Base-by-base conservation (phyloP, 2,329 filamentous ascomycete genomes). In the Trichoderma polysporum region DNA sequence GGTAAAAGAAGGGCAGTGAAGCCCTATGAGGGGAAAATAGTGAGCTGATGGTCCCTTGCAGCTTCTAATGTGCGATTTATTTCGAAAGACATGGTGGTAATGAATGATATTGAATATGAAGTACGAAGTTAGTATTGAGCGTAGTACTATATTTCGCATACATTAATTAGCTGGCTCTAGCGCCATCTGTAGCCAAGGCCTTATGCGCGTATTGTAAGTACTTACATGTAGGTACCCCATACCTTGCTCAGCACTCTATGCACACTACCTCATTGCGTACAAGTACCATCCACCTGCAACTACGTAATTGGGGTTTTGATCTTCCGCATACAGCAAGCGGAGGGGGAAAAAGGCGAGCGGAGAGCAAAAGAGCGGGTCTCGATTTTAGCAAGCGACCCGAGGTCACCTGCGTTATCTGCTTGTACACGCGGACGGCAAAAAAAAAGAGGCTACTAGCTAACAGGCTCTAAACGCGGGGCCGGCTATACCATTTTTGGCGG, bases 401-500 rank as follows among this genome's bases (percentile, higher is more conserved):
- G 60, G 60, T 63, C 60, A 63, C 60, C 60, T 54, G 60, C 60
- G 49, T 45, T 35, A 50, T 31, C 50, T 47, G 49, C 49, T 52
- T 56, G 60, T 19, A 39, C 60, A 54, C 50, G 60, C 49, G 50
- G 60, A 54, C 60, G 25, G 60, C 13, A 31, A 45, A 33, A 63
- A 54, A 45, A 25, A 52, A 47, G 31, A 27, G 39, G 31, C 31
- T 5, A 22, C 27, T 29, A 17, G 41, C 41, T 45, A 19, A 19
- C 41, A 33, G 5, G 39, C 27, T 29, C 37, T 17, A 59, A 66
- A 66, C 60, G 66, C 60, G 66, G 66, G 66, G 66, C 60, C 59
- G 39, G 25, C 67, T 68, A 68, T 27, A 17, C 63, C 19, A 3
- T 15, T 29, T 58, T 41, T 47, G 57, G 56, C 29, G 17, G 56